Evolutionary conservation across 2,329 filamentous ascomycete species (phyloP).

Genomic region (Botrytis squamosa): DNA sequence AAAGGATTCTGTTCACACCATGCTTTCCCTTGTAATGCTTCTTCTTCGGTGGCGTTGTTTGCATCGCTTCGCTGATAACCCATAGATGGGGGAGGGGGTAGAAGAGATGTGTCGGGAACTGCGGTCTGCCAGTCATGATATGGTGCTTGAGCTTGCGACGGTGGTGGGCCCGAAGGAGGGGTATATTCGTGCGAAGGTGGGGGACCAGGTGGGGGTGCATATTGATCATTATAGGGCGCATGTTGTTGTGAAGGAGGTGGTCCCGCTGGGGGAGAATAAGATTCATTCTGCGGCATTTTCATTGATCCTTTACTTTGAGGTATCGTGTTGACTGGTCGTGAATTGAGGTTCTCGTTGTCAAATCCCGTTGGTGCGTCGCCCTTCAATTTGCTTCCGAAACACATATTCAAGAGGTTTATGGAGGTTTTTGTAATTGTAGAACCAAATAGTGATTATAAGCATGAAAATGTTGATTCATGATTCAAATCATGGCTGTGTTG

Average conservation of each 20-base stretch:
- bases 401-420: slow-evolving; percentile 27
- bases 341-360: slow-evolving; percentile 26
- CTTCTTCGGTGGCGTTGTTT: slow-evolving; percentile 65
- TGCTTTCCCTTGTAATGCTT: slow-evolving; percentile 61
- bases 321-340: slow-evolving; percentile 31
- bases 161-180: slow-evolving; percentile 43
- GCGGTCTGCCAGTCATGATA: slow-evolving; percentile 69
- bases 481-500: neutral
- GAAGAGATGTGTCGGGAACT: slow-evolving; percentile 69
- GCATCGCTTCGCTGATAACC: slow-evolving; percentile 64
- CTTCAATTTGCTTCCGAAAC: slow-evolving; percentile 34
- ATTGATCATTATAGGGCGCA: slow-evolving; percentile 29
- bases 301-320: slow-evolving; percentile 23
- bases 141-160: slow-evolving; percentile 35
- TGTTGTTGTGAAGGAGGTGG: slow-evolving; percentile 34
- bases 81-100: slow-evolving; percentile 70
- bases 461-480: neutral
- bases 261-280: slow-evolving; percentile 39
- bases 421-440: neutral
- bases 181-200: slow-evolving; percentile 42
- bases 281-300: slow-evolving; percentile 34
- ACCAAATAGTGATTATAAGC: neutral
- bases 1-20: slow-evolving; percentile 67
- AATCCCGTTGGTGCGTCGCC: slow-evolving; percentile 28
- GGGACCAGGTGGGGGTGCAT: slow-evolving; percentile 28